Conservation (phyloP, 2,329 filamentous ascomycete species). For the Lecanosticta acicola region DNA sequence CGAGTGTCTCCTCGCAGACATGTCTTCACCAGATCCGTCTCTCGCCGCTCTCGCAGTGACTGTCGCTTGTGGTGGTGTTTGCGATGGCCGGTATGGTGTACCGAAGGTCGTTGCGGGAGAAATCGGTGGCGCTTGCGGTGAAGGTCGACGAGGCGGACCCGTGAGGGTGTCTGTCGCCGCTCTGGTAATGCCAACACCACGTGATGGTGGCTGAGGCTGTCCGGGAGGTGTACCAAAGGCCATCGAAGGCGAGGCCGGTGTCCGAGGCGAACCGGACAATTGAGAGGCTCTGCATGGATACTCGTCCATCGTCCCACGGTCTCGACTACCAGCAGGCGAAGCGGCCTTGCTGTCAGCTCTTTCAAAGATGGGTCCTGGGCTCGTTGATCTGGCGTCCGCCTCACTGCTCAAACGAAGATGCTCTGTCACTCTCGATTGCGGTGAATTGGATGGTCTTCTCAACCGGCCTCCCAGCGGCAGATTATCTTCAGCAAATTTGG, state of each 20-base stretch:
- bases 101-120: background rate
- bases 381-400: slow-evolving; percentile 2
- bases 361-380: slow-evolving; percentile 6
- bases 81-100: background rate
- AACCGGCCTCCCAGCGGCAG: slow-evolving; percentile 13
- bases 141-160: background rate
- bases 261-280: background rate
- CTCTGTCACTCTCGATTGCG: slow-evolving; percentile 3
- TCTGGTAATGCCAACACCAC: background rate
- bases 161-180: background rate
- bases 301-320: background rate
- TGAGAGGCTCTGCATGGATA: background rate
- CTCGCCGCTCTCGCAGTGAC: background rate
- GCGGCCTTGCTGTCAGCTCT: slow-evolving; percentile 4
- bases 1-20: background rate
- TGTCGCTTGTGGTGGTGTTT: background rate
- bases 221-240: background rate
- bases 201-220: background rate
- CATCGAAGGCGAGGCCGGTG: background rate
- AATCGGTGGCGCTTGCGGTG: background rate
- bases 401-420: slow-evolving; percentile 1
- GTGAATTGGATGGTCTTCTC: slow-evolving; percentile 7
- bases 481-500: background rate
- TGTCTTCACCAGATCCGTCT: background rate
- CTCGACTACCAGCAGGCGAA: background rate